These are phyloP conservation scores for Botrytis aclada DNA, from an alignment of 2,329 filamentous ascomycete genomes.

Conservation along the genomic window DNA sequence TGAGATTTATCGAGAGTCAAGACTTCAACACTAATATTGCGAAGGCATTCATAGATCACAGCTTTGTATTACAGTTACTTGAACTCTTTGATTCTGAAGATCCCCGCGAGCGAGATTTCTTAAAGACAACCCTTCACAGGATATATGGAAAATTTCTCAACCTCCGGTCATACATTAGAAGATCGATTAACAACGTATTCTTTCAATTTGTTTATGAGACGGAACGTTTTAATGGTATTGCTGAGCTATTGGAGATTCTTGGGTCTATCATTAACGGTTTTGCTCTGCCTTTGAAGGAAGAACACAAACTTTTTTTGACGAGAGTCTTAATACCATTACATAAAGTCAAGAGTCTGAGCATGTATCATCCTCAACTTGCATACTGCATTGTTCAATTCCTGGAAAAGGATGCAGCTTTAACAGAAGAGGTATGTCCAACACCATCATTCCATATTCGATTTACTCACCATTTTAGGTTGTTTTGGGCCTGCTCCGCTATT, in stretches of 20 bases:
- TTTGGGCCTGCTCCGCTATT: constrained; percentile 88
- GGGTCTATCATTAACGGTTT: constrained; percentile 99
- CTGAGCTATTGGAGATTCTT: constrained; percentile 91
- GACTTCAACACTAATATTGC: constrained; percentile 99
- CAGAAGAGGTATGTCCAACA: constrained; percentile 74
- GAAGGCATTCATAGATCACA: constrained; percentile 97
- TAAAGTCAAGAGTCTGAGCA: constrained; percentile 98
- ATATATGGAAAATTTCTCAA: constrained; percentile 99
- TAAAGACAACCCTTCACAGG: constrained; percentile 95
- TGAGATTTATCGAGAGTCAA: constrained; percentile 97
- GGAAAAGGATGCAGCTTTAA: constrained; percentile 94
- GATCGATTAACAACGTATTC: constrained; percentile 99
- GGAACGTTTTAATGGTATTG: constrained; percentile 96
- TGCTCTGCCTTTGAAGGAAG: constrained; percentile 91
- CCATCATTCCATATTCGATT: background rate
- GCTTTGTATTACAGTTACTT: constrained; percentile 93
- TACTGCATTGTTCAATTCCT: constrained; percentile 99
- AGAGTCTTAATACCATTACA: constrained; percentile 89
- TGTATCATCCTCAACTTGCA: constrained; percentile 97
- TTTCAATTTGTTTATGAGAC: constrained; percentile 99
- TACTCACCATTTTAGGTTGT: constrained; percentile 63
- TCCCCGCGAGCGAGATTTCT: constrained; percentile 90
- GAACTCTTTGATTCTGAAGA: constrained; percentile 98
- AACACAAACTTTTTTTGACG: constrained; percentile 97
- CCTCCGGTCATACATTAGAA: constrained; percentile 90